Evolutionary conservation across 371 early-diverging fungal genomes (phyloP).

Genomic region (Apophysomyces variabilis): DNA sequence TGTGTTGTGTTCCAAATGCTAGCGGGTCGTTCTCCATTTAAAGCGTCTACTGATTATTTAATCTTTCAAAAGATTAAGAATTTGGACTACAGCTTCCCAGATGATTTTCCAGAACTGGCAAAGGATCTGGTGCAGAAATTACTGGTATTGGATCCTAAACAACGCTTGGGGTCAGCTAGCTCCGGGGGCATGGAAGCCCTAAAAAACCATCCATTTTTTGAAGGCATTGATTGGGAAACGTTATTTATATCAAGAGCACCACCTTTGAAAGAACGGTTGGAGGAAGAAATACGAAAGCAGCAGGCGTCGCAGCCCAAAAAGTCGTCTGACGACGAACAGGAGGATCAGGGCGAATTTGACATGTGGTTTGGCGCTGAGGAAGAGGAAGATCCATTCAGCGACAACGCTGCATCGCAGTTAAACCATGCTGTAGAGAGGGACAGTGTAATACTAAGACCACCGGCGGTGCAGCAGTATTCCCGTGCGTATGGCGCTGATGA

Average conservation of each 20-base stretch:
- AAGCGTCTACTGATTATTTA: slow-evolving; percentile 92
- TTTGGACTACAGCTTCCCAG: slow-evolving; percentile 84
- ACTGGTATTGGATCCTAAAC: slow-evolving; percentile 76
- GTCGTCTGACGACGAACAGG: not conserved
- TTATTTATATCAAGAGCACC: slow-evolving; percentile 53
- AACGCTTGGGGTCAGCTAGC: slow-evolving; percentile 70
- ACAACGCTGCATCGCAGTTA: not conserved
- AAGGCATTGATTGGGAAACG: slow-evolving; percentile 81
- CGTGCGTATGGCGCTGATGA: not conserved
- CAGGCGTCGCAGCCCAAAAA: slow-evolving; percentile 21
- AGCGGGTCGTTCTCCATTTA: slow-evolving; percentile 95
- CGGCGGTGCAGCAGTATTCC: not conserved
- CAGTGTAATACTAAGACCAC: not conserved
- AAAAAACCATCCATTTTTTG: slow-evolving; percentile 90
- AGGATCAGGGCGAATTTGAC: slow-evolving; percentile 30
- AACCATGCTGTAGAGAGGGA: not conserved
- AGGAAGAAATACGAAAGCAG: slow-evolving; percentile 38
- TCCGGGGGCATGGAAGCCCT: slow-evolving; percentile 72
- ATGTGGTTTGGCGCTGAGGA: slow-evolving; percentile 32
- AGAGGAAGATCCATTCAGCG: slow-evolving; percentile 18
- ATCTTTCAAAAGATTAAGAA: slow-evolving; percentile 95
- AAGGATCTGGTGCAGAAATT: slow-evolving; percentile 76
- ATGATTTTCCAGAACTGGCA: slow-evolving; percentile 67
- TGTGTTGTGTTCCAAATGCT: slow-evolving; percentile 97
- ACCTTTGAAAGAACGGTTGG: slow-evolving; percentile 37